phyloP scores from a whole-genome alignment of 192 early-diverging fungal genomes.

The Backusella sp. region DNA sequence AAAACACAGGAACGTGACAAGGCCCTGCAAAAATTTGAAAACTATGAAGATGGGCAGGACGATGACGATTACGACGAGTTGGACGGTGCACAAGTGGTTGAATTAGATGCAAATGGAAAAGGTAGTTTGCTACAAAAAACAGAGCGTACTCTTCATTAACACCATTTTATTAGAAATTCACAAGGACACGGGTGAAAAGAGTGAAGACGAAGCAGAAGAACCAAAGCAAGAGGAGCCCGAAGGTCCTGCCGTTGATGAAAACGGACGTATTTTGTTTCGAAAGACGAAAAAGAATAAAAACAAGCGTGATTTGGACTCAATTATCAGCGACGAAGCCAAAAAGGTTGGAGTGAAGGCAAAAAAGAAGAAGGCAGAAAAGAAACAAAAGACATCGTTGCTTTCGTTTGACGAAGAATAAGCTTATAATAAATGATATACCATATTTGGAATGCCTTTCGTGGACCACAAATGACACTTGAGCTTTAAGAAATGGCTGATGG shows the following conservation, averaged over 20 bases:
- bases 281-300: constrained; percentile 19
- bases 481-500: no score
- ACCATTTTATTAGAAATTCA: constrained; percentile 6
- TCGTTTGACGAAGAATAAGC: constrained; percentile 25
- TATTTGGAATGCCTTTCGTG: no score
- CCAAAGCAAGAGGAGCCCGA: neutral
- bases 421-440: no score
- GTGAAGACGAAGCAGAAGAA: constrained; percentile 8
- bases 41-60: constrained; percentile 30
- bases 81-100: constrained; percentile 36
- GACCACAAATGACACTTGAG: no score
- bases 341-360: neutral
- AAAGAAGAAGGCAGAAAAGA: constrained; percentile 26
- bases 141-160: neutral
- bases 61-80: constrained; percentile 39
- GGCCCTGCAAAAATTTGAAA: constrained; percentile 26
- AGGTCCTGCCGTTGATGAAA: constrained; percentile 25
- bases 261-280: constrained; percentile 28
- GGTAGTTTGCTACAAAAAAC: constrained; percentile 12
- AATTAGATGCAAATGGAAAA: constrained; percentile 22
- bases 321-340: neutral
- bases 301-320: constrained; percentile 14
- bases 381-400: constrained; percentile 20
- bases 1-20: constrained; percentile 7
- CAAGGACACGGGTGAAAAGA: constrained; percentile 16